phyloP scores from a whole-genome alignment of 1,284 basidiomycete species.

The Rhodotorula glutinis region DNA sequence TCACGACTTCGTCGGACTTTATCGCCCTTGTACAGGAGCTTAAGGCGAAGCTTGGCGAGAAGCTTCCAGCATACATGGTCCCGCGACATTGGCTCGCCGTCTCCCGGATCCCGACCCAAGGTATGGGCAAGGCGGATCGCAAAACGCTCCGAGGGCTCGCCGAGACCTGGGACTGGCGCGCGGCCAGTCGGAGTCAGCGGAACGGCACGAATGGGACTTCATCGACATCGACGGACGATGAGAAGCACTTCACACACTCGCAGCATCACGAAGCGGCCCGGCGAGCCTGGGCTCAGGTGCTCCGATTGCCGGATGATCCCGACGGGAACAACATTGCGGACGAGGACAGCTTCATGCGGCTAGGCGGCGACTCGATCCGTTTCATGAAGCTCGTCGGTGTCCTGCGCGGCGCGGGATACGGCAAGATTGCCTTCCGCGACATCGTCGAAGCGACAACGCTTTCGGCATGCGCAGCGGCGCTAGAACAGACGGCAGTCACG shows the following conservation, averaged over 20 bases:
- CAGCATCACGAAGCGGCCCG: constrained; percentile 27
- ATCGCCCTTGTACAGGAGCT: constrained; percentile 17
- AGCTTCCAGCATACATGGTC: constrained; percentile 37
- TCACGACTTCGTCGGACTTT: constrained; percentile 7
- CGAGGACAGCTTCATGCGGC: constrained; percentile 37
- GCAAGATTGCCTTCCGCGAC: constrained; percentile 20
- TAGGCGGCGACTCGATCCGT: constrained; percentile 43
- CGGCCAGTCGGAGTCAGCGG: not conserved
- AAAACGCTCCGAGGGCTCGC: constrained; percentile 30
- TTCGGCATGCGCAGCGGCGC: constrained; percentile 25
- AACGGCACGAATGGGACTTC: not conserved
- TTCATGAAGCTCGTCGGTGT: constrained; percentile 39
- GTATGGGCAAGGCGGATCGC: constrained; percentile 41
- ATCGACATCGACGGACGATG: not conserved
- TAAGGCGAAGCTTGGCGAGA: constrained; percentile 21
- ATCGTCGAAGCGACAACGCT: constrained; percentile 30
- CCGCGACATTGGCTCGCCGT: constrained; percentile 41
- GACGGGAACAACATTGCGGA: constrained; percentile 18
- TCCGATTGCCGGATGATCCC: constrained; percentile 16
- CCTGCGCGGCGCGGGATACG: constrained; percentile 23
- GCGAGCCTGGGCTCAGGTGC: constrained; percentile 29
- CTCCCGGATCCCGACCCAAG: constrained; percentile 37
- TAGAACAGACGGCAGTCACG: not conserved
- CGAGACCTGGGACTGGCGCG: constrained; percentile 19
- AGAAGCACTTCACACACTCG: constrained; percentile 1